Base-by-base conservation (phyloP, 2,329 filamentous ascomycete species). In the Akanthomyces uredinophilus region DNA sequence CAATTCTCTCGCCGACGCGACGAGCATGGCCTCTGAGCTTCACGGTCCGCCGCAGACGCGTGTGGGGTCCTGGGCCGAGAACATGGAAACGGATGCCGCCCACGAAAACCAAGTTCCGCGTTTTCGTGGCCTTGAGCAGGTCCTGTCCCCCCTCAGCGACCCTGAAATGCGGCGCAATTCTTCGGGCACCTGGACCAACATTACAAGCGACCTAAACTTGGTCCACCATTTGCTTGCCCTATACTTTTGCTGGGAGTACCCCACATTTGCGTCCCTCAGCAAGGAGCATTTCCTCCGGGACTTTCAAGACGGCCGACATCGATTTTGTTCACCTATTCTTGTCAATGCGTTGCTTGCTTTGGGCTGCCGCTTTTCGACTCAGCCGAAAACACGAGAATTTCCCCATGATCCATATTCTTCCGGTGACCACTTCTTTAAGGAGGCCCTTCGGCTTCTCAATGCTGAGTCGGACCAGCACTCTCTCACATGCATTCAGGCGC, bases 171-270 rank as follows among this genome's bases (percentile, higher is more conserved):
- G 77, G 64, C 70, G 76, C 0, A 37, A 53, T 47, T 74, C 79
- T 0, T 68, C 77, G 0, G 72, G 69, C 4, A 78, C 77, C 0
- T 90, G 87, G 88, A 89, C 87, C 1, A 77, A 68, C 44, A 79
- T 90, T 24, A 88, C 86, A 2, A 69, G 72, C 3, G 86, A 90
- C 65, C 68, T 77, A 14, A 74, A 71, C 14, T 79, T 90, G 35
- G 83, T 90, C 1, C 79, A 86, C 64, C 86, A 87, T 67, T 77
- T 90, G 11, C 74, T 90, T 58, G 79, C 83, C 0, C 76, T 90
- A 37, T 91, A 90, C 73, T 91, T 91, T 66, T 89, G 87, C 75
- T 91, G 88, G 83, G 85, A 89, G 66, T 90, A 92, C 70, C 87
- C 89, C 3, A 91, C 88, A 14, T 91, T 90, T 73, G 85, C 87